Conservation (phyloP, 2,329 filamentous ascomycete species). For the Fusarium odoratissimum region DNA sequence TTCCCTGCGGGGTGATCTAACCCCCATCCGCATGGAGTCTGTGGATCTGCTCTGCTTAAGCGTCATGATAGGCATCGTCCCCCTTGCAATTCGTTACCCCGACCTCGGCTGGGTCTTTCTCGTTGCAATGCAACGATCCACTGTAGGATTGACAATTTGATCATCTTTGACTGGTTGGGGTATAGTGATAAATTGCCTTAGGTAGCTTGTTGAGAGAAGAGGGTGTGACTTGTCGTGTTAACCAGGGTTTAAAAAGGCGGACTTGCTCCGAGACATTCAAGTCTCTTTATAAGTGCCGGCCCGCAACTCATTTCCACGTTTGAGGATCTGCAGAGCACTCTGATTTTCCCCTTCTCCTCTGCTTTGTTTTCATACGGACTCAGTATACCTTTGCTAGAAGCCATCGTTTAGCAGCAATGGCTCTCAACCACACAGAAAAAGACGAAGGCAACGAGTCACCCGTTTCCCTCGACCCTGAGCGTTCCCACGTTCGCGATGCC, state of each 20-base stretch:
- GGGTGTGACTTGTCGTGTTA: conserved; percentile 17
- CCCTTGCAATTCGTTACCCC: conserved; percentile 14
- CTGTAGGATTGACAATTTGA: conserved; percentile 18
- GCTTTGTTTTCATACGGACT: background rate
- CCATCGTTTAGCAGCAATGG: conserved; percentile 20
- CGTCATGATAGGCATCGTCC: conserved; percentile 13
- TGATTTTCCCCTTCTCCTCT: background rate
- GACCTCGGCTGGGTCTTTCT: conserved; percentile 34
- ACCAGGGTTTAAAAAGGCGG: conserved; percentile 13
- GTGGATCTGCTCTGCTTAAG: conserved; percentile 11
- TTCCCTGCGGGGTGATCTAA: conserved; percentile 29
- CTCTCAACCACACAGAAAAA: conserved; percentile 29
- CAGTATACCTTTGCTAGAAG: background rate
- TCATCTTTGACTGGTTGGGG: conserved; percentile 13
- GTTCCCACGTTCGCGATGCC: conserved; percentile 11
- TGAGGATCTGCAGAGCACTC: conserved; percentile 22
- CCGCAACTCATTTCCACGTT: conserved; percentile 5
- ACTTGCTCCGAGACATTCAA: conserved; percentile 29
- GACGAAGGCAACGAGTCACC: conserved; percentile 36
- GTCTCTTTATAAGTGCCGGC: conserved; percentile 24
- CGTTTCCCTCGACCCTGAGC: conserved; percentile 41
- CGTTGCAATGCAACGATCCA: conserved; percentile 12
- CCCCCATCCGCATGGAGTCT: conserved; percentile 3
- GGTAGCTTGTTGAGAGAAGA: background rate
- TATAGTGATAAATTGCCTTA: background rate